Base-by-base conservation (phyloP, 2,329 filamentous ascomycete species). In the Diaporthe australafricana region DNA sequence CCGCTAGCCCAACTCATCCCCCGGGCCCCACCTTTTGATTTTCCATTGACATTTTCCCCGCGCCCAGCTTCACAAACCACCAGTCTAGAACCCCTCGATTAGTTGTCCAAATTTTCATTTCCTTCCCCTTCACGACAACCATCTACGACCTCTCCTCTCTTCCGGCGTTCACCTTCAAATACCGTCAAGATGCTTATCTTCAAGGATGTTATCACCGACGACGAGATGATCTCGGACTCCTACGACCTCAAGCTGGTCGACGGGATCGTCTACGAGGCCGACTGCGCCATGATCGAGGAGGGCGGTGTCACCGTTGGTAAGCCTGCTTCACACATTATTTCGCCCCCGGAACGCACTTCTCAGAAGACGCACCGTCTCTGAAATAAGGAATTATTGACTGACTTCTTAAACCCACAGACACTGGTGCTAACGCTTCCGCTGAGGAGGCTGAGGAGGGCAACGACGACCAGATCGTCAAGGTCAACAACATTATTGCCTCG, bases 211-310 rank as follows among this genome's bases (percentile, higher is more conserved):
- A 83, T 98, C 85, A 93, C 90, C 84, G 94, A 87, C 77, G 96
- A 98, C 87, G 96, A 99, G 92, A 90, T 99, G 84, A 92, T 98
- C 91, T 97, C 96, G 81, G 96, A 98, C 87, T 96, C 93, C 78
- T 98, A 92, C 87, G 88, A 95, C 78, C 84, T 97, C 82, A 94
- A 94, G 87, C 88, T 93, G 83, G 82, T 96, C 75, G 93, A 95
- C 83, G 91, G 90, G 77, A 87, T 93, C 77, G 91, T 93, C 79
- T 98, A 93, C 87, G 96, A 98, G 88, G 92, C 92, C 81, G 93
- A 99, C 87, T 98, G 95, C 86, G 87, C 89, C 82, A 97, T 96
- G 91, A 95, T 98, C 86, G 91, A 90, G 73, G 88, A 95, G 84
- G 94, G 91, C 76, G 90, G 84, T 75, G 91, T 96, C 81, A 84